Evolutionary conservation across 257 asterid genomes (phyloP), one percentile per base, ranked within the genome.

Genomic region (Primulina eburnea): DNA sequence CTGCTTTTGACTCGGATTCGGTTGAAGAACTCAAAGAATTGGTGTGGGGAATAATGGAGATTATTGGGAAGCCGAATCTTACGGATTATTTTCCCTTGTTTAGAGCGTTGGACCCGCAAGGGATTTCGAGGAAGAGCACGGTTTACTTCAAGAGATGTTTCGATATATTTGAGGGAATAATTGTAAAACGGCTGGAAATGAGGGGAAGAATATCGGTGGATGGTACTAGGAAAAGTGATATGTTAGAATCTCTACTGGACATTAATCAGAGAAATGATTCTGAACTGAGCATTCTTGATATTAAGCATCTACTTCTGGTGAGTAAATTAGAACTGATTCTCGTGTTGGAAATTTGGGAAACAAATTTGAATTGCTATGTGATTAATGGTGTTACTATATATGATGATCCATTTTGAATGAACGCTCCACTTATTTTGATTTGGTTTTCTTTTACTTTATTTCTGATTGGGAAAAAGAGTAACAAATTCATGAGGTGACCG

Each of bases 161-260:
- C 34, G 69, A 43, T 16, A 73, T 69, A 12, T 76, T 76, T 26
- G 81, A 76, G 0, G 8, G 26, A 7, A 60, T 80, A 5, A 73
- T 79, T 6, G 40, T 60, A 11, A 57, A 79, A 37, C 35, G 73
- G 35, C 12, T 58, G 57, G 10, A 50, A 57, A 57, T 24, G 9
- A 77, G 78, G 38, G 69, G 29, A 43, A 40, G 50, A 5, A 4
- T 20, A 24, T 28, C 64, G 0, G 55, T 9, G n/a, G 21, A 34
- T 4, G 33, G 2, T 5, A 4, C 33, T 24, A 3, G 28, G 60
- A 69, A 30, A 37, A 59, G 33, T 20, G 86, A 81, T 59, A 20
- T 78, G 67, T n/a, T 78, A 32, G 79, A 81, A 34, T 59, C 67
- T n/a, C 81, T 81, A 0, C 63, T 81, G 33, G 78, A 81, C 53